A percentile compares a stretch with the other conserved stretches of the same genome.
Conservation (phyloP, 805 yeast genomes). For the Pichia paraexigua region DNA sequence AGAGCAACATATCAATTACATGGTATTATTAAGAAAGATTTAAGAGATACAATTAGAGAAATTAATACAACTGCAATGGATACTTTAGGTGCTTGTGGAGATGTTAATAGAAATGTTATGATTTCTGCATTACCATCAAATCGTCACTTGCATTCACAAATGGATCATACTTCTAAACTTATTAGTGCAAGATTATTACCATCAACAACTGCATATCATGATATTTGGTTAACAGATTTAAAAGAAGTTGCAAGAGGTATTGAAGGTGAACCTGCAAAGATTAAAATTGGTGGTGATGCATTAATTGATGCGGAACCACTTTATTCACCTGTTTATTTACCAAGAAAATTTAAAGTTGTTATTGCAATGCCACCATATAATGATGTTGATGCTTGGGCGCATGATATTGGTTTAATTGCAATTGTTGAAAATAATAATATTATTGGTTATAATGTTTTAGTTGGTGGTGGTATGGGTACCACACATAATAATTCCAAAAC, state of each 20-base stretch:
- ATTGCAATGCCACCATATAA: slow-evolving; percentile 94
- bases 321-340: slow-evolving; percentile 80
- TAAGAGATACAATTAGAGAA: slow-evolving; percentile 86
- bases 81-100: slow-evolving; percentile 97
- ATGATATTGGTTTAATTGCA: slow-evolving; percentile 88
- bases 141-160: slow-evolving; percentile 71
- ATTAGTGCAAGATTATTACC: slow-evolving; percentile 84
- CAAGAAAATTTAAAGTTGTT: slow-evolving; percentile 92
- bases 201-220: slow-evolving; percentile 90
- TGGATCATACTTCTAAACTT: slow-evolving; percentile 50
- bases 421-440: slow-evolving; percentile 64
- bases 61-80: slow-evolving; percentile 88
- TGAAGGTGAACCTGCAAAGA: slow-evolving; percentile 81
- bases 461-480: slow-evolving; percentile 99
- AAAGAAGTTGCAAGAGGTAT: slow-evolving; percentile 24
- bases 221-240: slow-evolving; percentile 66
- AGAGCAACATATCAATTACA: slow-evolving; percentile 97
- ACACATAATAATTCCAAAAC: slow-evolving; percentile 96
- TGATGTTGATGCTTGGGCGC: slow-evolving; percentile 94
- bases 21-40: slow-evolving; percentile 83
- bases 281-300: slow-evolving; percentile 84
- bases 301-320: slow-evolving; percentile 79
- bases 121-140: slow-evolving; percentile 82
- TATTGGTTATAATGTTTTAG: slow-evolving; percentile 78
- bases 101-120: slow-evolving; percentile 94